Conservation (phyloP, 2,329 filamentous ascomycete genomes). For the Ascochyta koolunga region DNA sequence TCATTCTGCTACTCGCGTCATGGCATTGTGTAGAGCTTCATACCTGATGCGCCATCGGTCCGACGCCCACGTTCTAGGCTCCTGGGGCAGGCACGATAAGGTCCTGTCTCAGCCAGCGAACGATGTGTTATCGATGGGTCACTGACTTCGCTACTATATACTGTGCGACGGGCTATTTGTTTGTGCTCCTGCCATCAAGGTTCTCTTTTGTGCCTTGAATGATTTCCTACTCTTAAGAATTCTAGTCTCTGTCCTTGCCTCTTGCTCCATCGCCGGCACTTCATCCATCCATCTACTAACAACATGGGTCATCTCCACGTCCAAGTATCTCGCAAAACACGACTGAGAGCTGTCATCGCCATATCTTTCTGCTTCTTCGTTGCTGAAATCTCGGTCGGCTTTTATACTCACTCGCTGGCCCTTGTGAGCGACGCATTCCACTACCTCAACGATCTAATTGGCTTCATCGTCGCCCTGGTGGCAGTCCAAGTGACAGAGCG, state of each 20-base stretch:
- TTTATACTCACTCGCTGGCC: conserved; percentile 73
- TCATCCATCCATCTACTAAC: background rate
- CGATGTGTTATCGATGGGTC: conserved; percentile 21
- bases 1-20: background rate
- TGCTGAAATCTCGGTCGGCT: conserved; percentile 63
- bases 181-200: conserved; percentile 10
- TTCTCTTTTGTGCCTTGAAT: conserved; percentile 14
- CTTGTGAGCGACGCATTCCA: conserved; percentile 80
- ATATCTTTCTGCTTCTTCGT: conserved; percentile 57
- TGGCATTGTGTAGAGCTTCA: background rate
- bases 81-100: conserved; percentile 15
- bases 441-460: conserved; percentile 75
- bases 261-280: background rate
- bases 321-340: conserved; percentile 40
- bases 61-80: conserved; percentile 5
- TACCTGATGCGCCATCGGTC: background rate
- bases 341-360: conserved; percentile 49
- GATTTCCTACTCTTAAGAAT: background rate
- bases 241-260: background rate
- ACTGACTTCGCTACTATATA: conserved; percentile 6
- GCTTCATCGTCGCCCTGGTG: conserved; percentile 69
- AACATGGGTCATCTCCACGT: conserved; percentile 29
- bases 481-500: conserved; percentile 66
- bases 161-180: conserved; percentile 16
- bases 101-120: conserved; percentile 14